Evolutionary conservation across 306 rosid genomes (phyloP), one percentile per base, ranked within the genome.

Genomic region (Oemleria cerasiformis): DNA sequence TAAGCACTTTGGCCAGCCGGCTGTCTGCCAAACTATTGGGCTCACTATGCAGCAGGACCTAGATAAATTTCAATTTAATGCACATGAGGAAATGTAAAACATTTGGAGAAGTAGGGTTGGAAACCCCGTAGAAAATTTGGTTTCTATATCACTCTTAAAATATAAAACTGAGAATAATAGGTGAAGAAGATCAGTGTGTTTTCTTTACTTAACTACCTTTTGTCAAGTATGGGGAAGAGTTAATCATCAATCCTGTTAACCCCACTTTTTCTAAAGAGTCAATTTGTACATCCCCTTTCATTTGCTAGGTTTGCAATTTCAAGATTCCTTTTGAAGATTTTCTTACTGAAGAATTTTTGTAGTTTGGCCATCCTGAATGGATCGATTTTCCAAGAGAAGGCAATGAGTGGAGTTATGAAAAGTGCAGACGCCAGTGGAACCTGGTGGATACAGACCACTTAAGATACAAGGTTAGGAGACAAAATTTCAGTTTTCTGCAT

Each of bases 361-460:
- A 93, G 98, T 93, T 88, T 76, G 98, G 98, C 73, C 98, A 93
- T 85, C 98, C 98, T 17, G 98, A 93, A 73, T 93, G 98, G 98
- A 84, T 93, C 44, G 98, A 93, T 84, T 93, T 93, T 80, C 98
- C 98, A 67, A 88, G 98, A 91, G 98, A 93, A 77, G 98, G 97
- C 80, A 93, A 93, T 81, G 97, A 55, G 44, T 93, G 98, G 98
- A 93, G 96, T 75, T 93, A 93, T 76, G 97, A 93, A 60, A 91
- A 84, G 82, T 93, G 98, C 82, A 83, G 94, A 78, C 96, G 98
- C 68, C 97, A 93, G 65, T 93, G 98, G 98, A 74, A 88, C 83
- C 83, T 93, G 83, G 83, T 81, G 69, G 97, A 93, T 61, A 73
- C 96, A 45, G 91, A 91, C 51, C 97, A 93, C 80, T 74, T 93